phyloP scores from a whole-genome alignment of 306 rosid species.

The Trifolium fragiferum region DNA sequence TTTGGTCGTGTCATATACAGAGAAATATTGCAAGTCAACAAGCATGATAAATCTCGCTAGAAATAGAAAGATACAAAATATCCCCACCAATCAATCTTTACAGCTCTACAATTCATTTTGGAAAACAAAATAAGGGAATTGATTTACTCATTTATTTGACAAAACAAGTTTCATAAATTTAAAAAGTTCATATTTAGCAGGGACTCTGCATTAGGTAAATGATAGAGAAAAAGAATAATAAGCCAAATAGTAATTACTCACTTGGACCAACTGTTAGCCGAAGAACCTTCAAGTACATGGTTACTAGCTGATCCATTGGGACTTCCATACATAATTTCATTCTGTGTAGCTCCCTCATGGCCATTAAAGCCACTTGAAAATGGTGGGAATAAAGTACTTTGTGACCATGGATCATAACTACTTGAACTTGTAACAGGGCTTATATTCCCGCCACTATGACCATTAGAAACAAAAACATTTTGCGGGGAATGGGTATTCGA shows the following conservation, averaged over 20 bases:
- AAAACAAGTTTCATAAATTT: constrained; percentile 22
- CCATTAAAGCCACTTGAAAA: constrained; percentile 62
- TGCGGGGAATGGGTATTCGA: constrained; percentile 69
- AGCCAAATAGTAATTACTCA: constrained; percentile 56
- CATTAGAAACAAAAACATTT: constrained; percentile 70
- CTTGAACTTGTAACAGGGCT: constrained; percentile 64
- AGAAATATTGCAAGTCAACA: constrained; percentile 7
- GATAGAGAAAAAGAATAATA: constrained; percentile 13
- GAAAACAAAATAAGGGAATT: constrained; percentile 10
- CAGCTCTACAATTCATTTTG: constrained; percentile 4
- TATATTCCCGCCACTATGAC: constrained; percentile 70
- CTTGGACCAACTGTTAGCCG: constrained; percentile 78
- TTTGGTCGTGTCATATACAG: background rate
- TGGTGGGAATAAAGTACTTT: constrained; percentile 73
- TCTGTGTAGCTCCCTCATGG: constrained; percentile 66
- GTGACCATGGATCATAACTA: constrained; percentile 85
- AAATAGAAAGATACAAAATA: constrained; percentile 19
- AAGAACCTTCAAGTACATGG: constrained; percentile 69
- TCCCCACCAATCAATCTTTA: constrained; percentile 11
- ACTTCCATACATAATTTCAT: constrained; percentile 71
- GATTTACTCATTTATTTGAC: constrained; percentile 11
- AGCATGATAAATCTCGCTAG: constrained; percentile 2
- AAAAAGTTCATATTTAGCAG: constrained; percentile 38
- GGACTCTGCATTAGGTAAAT: constrained; percentile 7
- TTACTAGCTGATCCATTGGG: constrained; percentile 60